A percentile compares a stretch with the other conserved stretches of the same genome.
phyloP scores from a whole-genome alignment of 1,284 basidiomycete genomes.

The Trichosporon ovoides region DNA sequence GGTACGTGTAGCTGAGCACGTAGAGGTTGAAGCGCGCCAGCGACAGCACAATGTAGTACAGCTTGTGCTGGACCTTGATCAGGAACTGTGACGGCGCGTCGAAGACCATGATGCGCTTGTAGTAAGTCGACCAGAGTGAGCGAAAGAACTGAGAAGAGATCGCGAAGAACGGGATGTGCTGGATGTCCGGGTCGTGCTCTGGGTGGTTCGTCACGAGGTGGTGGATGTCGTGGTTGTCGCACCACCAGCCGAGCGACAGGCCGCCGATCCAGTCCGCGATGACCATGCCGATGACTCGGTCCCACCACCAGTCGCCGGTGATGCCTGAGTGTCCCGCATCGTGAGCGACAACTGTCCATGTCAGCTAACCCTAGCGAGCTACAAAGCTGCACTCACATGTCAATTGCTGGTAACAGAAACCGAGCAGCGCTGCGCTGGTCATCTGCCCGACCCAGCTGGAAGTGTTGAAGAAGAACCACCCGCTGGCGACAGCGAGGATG shows the following conservation, averaged over 20 bases:
- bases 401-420: conserved; percentile 90
- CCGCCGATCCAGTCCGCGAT: conserved; percentile 75
- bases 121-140: conserved; percentile 88
- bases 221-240: conserved; percentile 94
- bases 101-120: conserved; percentile 79
- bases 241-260: conserved; percentile 96
- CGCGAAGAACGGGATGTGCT: conserved; percentile 95
- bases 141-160: conserved; percentile 81
- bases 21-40: conserved; percentile 97
- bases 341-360: conserved; percentile 63
- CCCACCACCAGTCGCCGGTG: conserved; percentile 76
- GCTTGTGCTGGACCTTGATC: conserved; percentile 76
- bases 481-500: conserved; percentile 11
- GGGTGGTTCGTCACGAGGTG: conserved; percentile 97
- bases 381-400: conserved; percentile 50
- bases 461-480: conserved; percentile 31
- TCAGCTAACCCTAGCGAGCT: conserved; percentile 3
- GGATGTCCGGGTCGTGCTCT: conserved; percentile 81
- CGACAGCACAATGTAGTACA: conserved; percentile 88
- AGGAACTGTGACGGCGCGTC: conserved; percentile 66
- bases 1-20: conserved; percentile 73
- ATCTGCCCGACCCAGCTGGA: conserved; percentile 51
- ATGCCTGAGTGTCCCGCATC: conserved; percentile 94
- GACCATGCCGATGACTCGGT: conserved; percentile 74
- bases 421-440: conserved; percentile 72